A percentile compares a stretch with the other conserved stretches of the same genome.
phyloP scores from a whole-genome alignment of 345 rosid genomes.

The Cardamine occulta region DNA sequence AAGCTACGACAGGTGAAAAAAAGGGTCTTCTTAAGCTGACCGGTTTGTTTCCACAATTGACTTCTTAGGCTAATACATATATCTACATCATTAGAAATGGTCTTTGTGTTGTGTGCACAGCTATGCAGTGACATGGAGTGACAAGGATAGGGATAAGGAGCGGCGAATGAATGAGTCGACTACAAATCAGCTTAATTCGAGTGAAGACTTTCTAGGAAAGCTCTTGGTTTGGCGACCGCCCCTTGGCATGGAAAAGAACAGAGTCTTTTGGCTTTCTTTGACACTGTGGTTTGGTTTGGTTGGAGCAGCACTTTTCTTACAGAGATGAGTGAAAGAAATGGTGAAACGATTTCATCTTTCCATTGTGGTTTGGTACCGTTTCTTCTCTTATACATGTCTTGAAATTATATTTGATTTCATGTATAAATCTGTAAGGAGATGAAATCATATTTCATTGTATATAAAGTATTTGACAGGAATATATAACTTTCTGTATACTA shows the following conservation, averaged over 20 bases:
- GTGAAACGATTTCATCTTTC: background rate
- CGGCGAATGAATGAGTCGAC: constrained; percentile 53
- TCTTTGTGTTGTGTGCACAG: constrained; percentile 48
- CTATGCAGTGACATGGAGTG: constrained; percentile 90
- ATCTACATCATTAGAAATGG: background rate
- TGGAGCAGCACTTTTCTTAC: constrained; percentile 80
- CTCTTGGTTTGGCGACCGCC: constrained; percentile 85
- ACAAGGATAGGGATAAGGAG: constrained; percentile 68
- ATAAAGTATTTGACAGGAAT: background rate
- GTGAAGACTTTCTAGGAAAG: constrained; percentile 71
- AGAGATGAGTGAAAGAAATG: constrained; percentile 49
- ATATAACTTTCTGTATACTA: background rate
- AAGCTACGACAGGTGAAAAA: constrained; percentile 69
- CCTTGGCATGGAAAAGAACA: constrained; percentile 63
- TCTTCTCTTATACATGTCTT: constrained; percentile 22
- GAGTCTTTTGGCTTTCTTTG: constrained; percentile 75
- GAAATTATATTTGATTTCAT: constrained; percentile 36
- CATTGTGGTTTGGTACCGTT: constrained; percentile 8
- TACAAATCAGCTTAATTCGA: constrained; percentile 70
- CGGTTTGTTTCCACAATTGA: background rate
- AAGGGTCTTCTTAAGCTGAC: background rate
- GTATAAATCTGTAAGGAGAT: constrained; percentile 26
- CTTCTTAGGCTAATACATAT: background rate
- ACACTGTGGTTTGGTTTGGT: constrained; percentile 85
- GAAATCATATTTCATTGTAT: constrained; percentile 25